These are phyloP conservation scores for Schrenkiella parvula DNA, from an alignment of 345 rosid genomes.

Conservation along the genomic window DNA sequence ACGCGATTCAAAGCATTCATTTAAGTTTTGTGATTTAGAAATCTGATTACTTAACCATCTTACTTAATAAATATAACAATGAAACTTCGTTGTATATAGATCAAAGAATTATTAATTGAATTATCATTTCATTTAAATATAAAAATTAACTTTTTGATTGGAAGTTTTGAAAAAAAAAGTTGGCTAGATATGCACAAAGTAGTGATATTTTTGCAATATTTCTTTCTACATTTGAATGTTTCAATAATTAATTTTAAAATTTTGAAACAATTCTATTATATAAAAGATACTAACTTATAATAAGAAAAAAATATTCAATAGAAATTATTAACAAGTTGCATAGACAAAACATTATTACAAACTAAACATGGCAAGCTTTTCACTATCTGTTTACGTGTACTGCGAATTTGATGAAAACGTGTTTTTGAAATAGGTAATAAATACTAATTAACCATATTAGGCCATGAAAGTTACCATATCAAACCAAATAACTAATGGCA, in stretches of 20 bases:
- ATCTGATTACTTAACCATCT: not conserved
- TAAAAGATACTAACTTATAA: not conserved
- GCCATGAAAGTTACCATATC: not conserved
- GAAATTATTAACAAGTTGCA: not conserved
- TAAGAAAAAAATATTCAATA: not conserved
- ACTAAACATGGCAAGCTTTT: not conserved
- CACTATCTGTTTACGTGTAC: not conserved
- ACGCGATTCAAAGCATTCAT: constrained; percentile 6
- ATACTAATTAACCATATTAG: not conserved
- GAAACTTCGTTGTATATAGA: not conserved
- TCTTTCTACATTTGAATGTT: not conserved
- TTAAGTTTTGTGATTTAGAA: not conserved
- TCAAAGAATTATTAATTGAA: not conserved
- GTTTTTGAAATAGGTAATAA: not conserved
- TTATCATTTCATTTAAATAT: not conserved
- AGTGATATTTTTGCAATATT: not conserved
- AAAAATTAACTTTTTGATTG: not conserved
- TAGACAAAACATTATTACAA: not conserved
- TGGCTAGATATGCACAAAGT: not conserved
- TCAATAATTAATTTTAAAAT: not conserved
- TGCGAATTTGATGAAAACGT: not conserved
- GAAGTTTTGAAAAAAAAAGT: not conserved
- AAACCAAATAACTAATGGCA: not conserved
- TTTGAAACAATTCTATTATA: not conserved
- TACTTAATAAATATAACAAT: not conserved